Conservation (phyloP, 805 yeast species). For the Candida michaelii region DNA sequence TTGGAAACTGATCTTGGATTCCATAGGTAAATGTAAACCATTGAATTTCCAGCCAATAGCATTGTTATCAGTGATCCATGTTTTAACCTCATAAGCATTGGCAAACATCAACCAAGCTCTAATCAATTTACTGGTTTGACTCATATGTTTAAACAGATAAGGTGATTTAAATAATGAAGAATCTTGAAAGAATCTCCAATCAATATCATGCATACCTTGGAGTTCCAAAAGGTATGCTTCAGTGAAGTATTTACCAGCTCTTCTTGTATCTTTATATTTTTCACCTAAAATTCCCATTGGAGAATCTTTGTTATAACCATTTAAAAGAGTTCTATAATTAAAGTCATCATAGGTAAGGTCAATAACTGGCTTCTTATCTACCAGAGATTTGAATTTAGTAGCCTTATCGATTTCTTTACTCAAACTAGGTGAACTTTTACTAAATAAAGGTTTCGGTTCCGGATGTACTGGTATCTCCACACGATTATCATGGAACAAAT, state of each 20-base stretch:
- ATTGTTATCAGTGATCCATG: conserved; percentile 38
- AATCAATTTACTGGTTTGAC: conserved; percentile 35
- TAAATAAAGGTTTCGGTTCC: conserved; percentile 2
- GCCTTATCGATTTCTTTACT: conserved; percentile 1
- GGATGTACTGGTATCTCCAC: conserved; percentile 12
- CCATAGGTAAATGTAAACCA: conserved; percentile 55
- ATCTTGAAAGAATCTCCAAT: conserved; percentile 16
- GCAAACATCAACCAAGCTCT: conserved; percentile 47
- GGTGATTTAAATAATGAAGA: conserved; percentile 4
- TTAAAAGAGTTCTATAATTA: conserved; percentile 1
- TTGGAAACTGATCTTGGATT: conserved; percentile 53
- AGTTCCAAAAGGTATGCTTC: conserved; percentile 13
- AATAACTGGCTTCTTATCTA: conserved; percentile 5
- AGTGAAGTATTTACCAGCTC: conserved; percentile 15
- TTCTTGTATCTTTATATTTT: conserved; percentile 12
- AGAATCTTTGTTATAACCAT: conserved; percentile 3
- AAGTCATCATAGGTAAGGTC: conserved; percentile 11
- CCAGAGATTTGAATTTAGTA: conserved; percentile 8
- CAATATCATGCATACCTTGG: conserved; percentile 8
- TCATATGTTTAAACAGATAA: conserved; percentile 1
- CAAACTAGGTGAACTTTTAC: neutral
- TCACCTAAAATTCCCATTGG: conserved; percentile 5
- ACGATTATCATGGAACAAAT: conserved; percentile 13
- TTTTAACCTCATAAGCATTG: conserved; percentile 33
- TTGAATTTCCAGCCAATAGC: conserved; percentile 51